phyloP scores from a whole-genome alignment of 148 eudicot genomes.

The Chenopodium suecicum region DNA sequence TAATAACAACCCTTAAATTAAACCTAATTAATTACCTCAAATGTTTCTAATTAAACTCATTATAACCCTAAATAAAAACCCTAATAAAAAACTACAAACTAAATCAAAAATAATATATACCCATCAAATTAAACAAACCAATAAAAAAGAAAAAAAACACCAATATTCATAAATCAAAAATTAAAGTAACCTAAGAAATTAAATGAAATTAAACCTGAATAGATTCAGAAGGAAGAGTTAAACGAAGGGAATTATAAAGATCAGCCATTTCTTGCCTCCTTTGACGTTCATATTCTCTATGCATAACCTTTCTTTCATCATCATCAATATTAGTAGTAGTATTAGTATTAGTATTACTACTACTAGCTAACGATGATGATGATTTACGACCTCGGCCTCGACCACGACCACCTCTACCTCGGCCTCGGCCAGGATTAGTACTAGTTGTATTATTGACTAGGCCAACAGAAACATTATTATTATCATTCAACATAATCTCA shows the following conservation, averaged over 20 bases:
- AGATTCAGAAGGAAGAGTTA: slow-evolving; percentile 36
- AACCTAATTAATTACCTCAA: background rate
- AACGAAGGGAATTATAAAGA: slow-evolving; percentile 39
- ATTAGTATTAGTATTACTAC: slow-evolving; percentile 5
- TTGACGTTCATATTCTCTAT: slow-evolving; percentile 45
- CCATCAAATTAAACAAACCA: background rate
- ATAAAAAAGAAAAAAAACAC: background rate
- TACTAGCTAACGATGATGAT: slow-evolving; percentile 13
- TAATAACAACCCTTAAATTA: background rate
- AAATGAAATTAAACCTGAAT: slow-evolving; percentile 32
- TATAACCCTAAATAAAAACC: slow-evolving; percentile 21
- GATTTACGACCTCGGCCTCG: slow-evolving; percentile 25
- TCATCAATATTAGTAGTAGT: background rate
- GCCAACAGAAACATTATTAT: slow-evolving; percentile 9
- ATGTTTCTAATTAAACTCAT: background rate
- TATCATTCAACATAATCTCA: slow-evolving; percentile 9
- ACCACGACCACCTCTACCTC: slow-evolving; percentile 11
- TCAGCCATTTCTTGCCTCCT: slow-evolving; percentile 52
- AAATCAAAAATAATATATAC: background rate
- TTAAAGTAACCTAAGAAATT: too few relatives aligned
- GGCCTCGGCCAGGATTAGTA: background rate
- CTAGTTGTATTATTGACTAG: background rate
- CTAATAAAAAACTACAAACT: slow-evolving; percentile 1
- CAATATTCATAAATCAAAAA: background rate
- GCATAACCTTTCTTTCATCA: slow-evolving; percentile 26